Percentiles rank a stretch among this genome's conserved stretches.
These are phyloP conservation scores for Tulasnella sp. DNA, from an alignment of 768 basidiomycete species.

Conservation along the genomic window DNA sequence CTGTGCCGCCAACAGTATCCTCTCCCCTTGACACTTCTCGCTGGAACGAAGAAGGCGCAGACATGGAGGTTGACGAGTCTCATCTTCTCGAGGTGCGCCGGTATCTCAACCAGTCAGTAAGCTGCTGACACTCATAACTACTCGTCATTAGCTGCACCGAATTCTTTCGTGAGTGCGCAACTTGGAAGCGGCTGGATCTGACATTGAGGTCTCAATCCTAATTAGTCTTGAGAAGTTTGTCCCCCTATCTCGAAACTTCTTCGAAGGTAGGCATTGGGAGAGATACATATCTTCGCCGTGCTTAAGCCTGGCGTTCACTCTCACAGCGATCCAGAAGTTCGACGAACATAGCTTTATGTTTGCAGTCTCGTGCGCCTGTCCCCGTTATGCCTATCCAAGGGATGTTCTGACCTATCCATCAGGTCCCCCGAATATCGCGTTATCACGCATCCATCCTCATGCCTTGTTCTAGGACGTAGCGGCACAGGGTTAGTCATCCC, in stretches of 20 bases:
- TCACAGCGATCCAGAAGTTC: conserved; percentile 22
- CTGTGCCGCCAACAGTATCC: neutral
- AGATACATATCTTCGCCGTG: neutral
- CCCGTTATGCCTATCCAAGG: too few species aligned
- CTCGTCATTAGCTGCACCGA: conserved; percentile 3
- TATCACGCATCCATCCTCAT: conserved; percentile 33
- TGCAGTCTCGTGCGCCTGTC: conserved; percentile 24
- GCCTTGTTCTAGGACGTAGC: conserved; percentile 35
- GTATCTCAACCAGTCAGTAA: neutral
- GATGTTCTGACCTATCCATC: neutral
- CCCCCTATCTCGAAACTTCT: neutral
- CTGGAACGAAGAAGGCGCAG: neutral
- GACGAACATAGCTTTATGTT: conserved; percentile 29
- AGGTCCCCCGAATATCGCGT: conserved; percentile 26
- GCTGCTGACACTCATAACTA: neutral
- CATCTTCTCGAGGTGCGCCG: conserved; percentile 23
- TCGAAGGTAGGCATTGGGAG: conserved; percentile 5
- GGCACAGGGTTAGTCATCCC: conserved; percentile 31
- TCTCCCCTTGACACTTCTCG: neutral
- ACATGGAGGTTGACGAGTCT: neutral
- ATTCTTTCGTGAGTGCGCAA: conserved; percentile 15
- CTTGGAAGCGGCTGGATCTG: neutral
- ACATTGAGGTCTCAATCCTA: neutral
- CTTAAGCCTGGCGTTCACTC: neutral
- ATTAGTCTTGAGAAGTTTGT: conserved; percentile 27